Percentiles rank a stretch among this genome's conserved stretches.
Conservation (phyloP, 148 eudicot species). For the Vaccinium macrocarpon region DNA sequence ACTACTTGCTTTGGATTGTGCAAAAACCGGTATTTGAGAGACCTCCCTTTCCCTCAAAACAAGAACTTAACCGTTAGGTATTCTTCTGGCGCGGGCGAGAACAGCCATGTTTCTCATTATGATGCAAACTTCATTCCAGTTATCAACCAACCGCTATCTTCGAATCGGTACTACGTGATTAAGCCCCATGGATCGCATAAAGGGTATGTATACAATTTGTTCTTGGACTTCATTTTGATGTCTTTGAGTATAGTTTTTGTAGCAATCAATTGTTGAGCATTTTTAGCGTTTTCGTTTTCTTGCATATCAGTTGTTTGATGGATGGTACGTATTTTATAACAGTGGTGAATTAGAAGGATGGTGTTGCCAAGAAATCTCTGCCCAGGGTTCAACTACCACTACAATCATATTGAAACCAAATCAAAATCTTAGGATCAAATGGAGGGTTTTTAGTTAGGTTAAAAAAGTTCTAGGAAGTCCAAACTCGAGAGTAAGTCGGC, state of each 20-base stretch:
- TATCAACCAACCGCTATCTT: conserved; percentile 41
- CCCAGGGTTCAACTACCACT: too few relatives aligned
- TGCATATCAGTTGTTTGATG: not conserved
- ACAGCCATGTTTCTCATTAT: not conserved
- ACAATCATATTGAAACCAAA: too few relatives aligned
- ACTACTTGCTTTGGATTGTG: conserved; percentile 39
- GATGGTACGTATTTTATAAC: not conserved
- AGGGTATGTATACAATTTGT: conserved; percentile 34
- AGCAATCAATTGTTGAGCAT: not conserved
- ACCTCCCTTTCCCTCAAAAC: conserved; percentile 62
- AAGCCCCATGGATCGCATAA: conserved; percentile 33
- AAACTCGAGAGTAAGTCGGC: too few relatives aligned
- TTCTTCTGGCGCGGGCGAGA: not conserved
- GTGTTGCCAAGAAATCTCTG: too few relatives aligned
- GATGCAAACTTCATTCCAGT: conserved; percentile 46
- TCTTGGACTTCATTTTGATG: too few relatives aligned
- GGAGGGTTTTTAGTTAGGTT: too few relatives aligned
- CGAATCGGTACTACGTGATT: conserved; percentile 42
- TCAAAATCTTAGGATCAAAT: too few relatives aligned
- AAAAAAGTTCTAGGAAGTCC: too few relatives aligned
- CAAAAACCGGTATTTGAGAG: conserved; percentile 9
- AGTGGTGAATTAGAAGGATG: not conserved
- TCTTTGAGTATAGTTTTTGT: too few relatives aligned
- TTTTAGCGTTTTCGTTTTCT: not conserved
- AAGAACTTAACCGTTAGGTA: conserved; percentile 30